These are phyloP conservation scores for Aeminium ludgeri DNA, from an alignment of 495 filamentous ascomycete genomes.

Conservation along the genomic window DNA sequence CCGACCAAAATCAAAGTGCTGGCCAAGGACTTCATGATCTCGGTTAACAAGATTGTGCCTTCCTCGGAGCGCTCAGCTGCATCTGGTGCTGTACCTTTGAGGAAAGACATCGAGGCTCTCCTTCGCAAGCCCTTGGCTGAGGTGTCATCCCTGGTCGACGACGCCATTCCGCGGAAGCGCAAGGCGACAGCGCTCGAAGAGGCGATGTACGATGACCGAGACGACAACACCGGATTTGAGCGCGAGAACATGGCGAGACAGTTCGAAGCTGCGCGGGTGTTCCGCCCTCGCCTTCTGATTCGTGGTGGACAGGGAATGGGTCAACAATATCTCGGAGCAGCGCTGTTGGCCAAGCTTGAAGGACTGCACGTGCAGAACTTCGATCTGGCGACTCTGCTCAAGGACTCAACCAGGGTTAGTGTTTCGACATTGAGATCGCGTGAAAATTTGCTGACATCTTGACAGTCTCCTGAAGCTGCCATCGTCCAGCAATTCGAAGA, in stretches of 20 bases:
- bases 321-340: conserved; percentile 77
- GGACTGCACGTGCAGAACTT: conserved; percentile 90
- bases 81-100: conserved; percentile 62
- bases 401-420: conserved; percentile 42
- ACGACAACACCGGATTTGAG: conserved; percentile 60
- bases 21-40: conserved; percentile 91
- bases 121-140: conserved; percentile 52
- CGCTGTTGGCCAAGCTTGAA: conserved; percentile 77
- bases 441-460: too few relatives aligned
- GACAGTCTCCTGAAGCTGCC: conserved; percentile 60
- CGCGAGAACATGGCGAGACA: conserved; percentile 75
- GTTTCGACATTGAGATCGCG: too few relatives aligned
- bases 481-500: conserved; percentile 82
- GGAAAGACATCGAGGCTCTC: conserved; percentile 63
- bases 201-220: conserved; percentile 77
- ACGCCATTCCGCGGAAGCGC: conserved; percentile 67
- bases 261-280: conserved; percentile 77
- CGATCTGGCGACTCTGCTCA: conserved; percentile 68
- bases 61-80: conserved; percentile 79
- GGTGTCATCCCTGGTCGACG: conserved; percentile 49
- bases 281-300: conserved; percentile 72
- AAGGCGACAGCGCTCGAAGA: conserved; percentile 80
- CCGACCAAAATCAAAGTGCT: conserved; percentile 64
- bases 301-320: conserved; percentile 74
- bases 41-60: conserved; percentile 85